phyloP scores from a whole-genome alignment of 495 filamentous ascomycete species.

The Penicillium longicatenatum region DNA sequence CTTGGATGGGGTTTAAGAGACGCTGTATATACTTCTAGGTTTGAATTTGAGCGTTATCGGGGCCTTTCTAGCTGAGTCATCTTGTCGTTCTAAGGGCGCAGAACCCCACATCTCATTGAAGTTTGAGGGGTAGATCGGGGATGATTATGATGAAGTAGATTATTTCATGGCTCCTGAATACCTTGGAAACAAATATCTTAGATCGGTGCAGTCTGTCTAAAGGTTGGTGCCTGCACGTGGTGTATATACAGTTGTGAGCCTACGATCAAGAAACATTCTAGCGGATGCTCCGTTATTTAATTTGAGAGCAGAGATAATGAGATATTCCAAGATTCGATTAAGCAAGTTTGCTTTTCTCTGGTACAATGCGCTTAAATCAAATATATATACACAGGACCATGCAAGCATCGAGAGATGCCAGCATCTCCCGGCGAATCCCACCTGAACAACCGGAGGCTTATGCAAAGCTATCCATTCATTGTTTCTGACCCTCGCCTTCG shows the following conservation, averaged over 20 bases:
- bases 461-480: slow-evolving; percentile 12
- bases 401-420: slow-evolving; percentile 18
- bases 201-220: not conserved
- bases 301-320: not conserved
- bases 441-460: not conserved
- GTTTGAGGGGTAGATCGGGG: not conserved
- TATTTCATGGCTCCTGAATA: not conserved
- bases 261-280: too few relatives aligned
- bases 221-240: not conserved
- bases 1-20: not conserved
- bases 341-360: not conserved
- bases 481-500: slow-evolving; percentile 16
- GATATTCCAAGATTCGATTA: not conserved
- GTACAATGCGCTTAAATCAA: not conserved
- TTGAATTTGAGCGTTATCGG: not conserved
- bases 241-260: too few relatives aligned
- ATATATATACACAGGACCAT: slow-evolving; percentile 3
- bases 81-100: slow-evolving; percentile 26
- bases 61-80: slow-evolving; percentile 15
- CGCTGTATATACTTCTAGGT: not conserved
- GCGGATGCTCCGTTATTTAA: too few relatives aligned
- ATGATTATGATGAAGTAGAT: not conserved
- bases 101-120: slow-evolving; percentile 7
- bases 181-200: too few relatives aligned
- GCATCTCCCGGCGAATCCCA: slow-evolving; percentile 18